Evolutionary conservation across 208 protist genomes (phyloP).

Genomic region (Crithidia mellificae): DNA sequence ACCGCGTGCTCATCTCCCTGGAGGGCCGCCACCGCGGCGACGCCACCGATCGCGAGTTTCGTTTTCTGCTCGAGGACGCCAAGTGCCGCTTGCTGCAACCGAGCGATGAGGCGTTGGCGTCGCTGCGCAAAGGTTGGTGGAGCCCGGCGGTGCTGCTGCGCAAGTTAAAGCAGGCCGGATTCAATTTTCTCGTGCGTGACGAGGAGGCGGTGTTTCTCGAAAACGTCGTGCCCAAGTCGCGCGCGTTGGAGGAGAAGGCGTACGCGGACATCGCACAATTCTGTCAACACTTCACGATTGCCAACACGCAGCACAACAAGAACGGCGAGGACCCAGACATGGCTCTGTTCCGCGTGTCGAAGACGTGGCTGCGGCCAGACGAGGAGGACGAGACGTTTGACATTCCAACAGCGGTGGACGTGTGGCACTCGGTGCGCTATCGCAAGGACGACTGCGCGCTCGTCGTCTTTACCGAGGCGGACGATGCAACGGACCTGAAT

Average conservation of each 20-base stretch:
- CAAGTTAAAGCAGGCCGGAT: slow-evolving; percentile 76
- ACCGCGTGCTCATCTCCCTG: slow-evolving; percentile 74
- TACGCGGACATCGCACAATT: slow-evolving; percentile 91
- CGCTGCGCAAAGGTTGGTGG: slow-evolving; percentile 67
- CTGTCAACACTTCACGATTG: slow-evolving; percentile 75
- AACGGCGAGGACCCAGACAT: slow-evolving; percentile 85
- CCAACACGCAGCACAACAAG: slow-evolving; percentile 84
- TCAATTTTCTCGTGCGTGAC: slow-evolving; percentile 86
- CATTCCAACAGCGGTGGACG: slow-evolving; percentile 30
- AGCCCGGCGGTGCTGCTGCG: slow-evolving; percentile 81
- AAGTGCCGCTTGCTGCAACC: slow-evolving; percentile 79
- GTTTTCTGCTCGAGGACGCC: slow-evolving; percentile 78
- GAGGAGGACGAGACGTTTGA: slow-evolving; percentile 50
- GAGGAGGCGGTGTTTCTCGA: slow-evolving; percentile 73
- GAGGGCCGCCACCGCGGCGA: slow-evolving; percentile 81
- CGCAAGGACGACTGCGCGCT: slow-evolving; percentile 69
- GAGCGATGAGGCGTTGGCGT: slow-evolving; percentile 72
- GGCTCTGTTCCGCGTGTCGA: slow-evolving; percentile 89
- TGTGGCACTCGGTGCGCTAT: slow-evolving; percentile 83
- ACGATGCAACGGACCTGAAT: slow-evolving; percentile 58
- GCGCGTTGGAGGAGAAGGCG: slow-evolving; percentile 72
- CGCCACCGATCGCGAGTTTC: slow-evolving; percentile 84
- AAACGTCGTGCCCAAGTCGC: slow-evolving; percentile 69
- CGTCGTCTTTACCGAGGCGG: slow-evolving; percentile 54
- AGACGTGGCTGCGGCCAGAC: slow-evolving; percentile 36